phyloP scores from a whole-genome alignment of 805 yeast genomes.

The Candida lessepsii region DNA sequence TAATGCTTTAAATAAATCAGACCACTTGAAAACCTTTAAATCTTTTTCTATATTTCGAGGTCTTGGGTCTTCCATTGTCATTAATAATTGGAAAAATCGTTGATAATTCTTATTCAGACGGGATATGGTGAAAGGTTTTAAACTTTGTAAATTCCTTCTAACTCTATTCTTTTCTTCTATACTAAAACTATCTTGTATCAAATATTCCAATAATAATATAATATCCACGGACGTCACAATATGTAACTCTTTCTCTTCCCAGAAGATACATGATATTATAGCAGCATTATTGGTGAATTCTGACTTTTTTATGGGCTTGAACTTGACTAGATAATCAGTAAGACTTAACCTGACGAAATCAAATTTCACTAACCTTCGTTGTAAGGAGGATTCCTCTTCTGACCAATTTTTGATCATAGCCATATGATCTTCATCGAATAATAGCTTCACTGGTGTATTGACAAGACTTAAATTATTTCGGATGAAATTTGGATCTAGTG shows the following conservation, averaged over 20 bases:
- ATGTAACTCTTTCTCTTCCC: constrained; percentile 47
- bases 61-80: constrained; percentile 61
- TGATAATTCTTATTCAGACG: constrained; percentile 36
- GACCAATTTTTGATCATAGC: constrained; percentile 48
- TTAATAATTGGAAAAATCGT: constrained; percentile 42
- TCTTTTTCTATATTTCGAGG: constrained; percentile 73
- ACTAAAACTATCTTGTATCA: constrained; percentile 53
- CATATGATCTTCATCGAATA: constrained; percentile 29
- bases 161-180: constrained; percentile 72
- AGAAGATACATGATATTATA: constrained; percentile 58
- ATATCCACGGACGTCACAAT: constrained; percentile 68
- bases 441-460: constrained; percentile 28
- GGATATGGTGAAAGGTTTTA: constrained; percentile 59
- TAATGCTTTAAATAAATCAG: constrained; percentile 50
- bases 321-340: constrained; percentile 33
- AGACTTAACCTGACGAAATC: constrained; percentile 34
- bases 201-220: constrained; percentile 52
- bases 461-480: constrained; percentile 18
- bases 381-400: constrained; percentile 36
- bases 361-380: constrained; percentile 51
- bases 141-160: constrained; percentile 62
- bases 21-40: constrained; percentile 66
- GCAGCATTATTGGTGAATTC: constrained; percentile 41
- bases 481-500: constrained; percentile 22
- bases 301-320: constrained; percentile 33